Evolutionary conservation across 805 yeast species (phyloP), one percentile per base, ranked within the genome.

Genomic region (Zygoascus ofunaensis): DNA sequence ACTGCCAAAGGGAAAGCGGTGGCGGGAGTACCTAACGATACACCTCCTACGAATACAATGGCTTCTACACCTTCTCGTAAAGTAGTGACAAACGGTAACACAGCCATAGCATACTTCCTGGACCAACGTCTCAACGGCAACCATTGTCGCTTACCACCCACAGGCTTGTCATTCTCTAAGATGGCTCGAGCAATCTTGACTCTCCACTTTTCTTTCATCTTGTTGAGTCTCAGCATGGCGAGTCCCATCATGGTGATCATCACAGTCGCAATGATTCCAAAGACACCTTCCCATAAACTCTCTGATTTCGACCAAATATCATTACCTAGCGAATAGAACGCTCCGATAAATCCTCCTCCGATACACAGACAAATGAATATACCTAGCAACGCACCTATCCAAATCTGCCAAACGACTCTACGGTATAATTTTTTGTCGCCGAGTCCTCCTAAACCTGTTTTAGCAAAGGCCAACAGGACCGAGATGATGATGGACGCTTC

Each of bases 11-110:
- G 97, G 75, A 86, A 89, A 5, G 95, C 76, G 19, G 76, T 64
- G 20, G 86, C 86, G 38, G 68, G 66, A 3, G 76, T 60, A 42
- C 76, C 66, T 51, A 87, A 72, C 62, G 95, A 94, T 39, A 92
- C 95, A 69, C 97, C 97, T 43, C 96, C 97, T 46, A 89, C 92
- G 58, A 89, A 89, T 37, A 89, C 94, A 48, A 89, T 89, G 36
- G 95, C 95, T 73, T 89, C 97, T 54, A 89, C 73, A 66, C 98
- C 98, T 74, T 90, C 98, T 77, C 98, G 82, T 51, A 90, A 73
- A 51, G 86, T 82, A 24, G 98, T 90, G 60, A 90, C 72, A 55
- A 85, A 84, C 10, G 98, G 97, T 54, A 90, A 73, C 48, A 90
- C 63, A 58, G 87, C 87, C 92, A 90, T 79, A 47, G 89, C 77